Conservation (phyloP, 208 protist species). For the Angomonas deanei region DNA sequence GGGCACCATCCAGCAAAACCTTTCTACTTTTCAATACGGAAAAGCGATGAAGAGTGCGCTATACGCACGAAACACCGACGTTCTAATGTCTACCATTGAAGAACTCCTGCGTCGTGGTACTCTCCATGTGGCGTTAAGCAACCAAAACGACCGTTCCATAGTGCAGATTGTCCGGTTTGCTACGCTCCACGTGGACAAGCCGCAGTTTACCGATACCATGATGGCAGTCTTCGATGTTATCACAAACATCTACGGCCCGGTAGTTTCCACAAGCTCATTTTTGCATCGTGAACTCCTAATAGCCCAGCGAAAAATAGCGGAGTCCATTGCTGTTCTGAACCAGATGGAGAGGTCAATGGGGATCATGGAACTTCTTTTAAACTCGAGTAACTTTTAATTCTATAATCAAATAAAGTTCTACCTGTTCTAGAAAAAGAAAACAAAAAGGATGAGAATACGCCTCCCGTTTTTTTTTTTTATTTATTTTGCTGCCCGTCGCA, state of each 20-base stretch:
- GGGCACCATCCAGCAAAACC: slow-evolving; percentile 50
- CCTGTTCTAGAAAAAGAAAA: slow-evolving; percentile 6
- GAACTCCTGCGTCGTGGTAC: slow-evolving; percentile 74
- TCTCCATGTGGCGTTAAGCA: slow-evolving; percentile 73
- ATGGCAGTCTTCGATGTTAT: slow-evolving; percentile 68
- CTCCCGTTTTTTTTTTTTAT: no score
- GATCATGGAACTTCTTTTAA: slow-evolving; percentile 63
- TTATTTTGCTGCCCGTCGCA: slow-evolving; percentile 1
- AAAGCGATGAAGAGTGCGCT: slow-evolving; percentile 71
- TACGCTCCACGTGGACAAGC: slow-evolving; percentile 57
- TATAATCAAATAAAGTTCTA: not conserved
- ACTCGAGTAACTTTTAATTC: not conserved
- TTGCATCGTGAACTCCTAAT: slow-evolving; percentile 73
- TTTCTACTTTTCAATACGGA: slow-evolving; percentile 67
- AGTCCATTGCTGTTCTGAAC: slow-evolving; percentile 46
- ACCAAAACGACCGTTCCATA: slow-evolving; percentile 80
- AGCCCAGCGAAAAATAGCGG: slow-evolving; percentile 54
- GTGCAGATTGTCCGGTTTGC: slow-evolving; percentile 75
- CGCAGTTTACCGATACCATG: slow-evolving; percentile 75
- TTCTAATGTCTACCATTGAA: slow-evolving; percentile 79
- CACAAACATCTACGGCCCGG: slow-evolving; percentile 73
- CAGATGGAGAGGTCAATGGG: slow-evolving; percentile 59
- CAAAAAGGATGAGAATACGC: no score
- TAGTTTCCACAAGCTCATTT: slow-evolving; percentile 55
- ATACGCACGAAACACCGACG: slow-evolving; percentile 65